These are phyloP conservation scores for Cladophialophora carrionii DNA, from an alignment of 2,329 filamentous ascomycete genomes.

Conservation along the genomic window DNA sequence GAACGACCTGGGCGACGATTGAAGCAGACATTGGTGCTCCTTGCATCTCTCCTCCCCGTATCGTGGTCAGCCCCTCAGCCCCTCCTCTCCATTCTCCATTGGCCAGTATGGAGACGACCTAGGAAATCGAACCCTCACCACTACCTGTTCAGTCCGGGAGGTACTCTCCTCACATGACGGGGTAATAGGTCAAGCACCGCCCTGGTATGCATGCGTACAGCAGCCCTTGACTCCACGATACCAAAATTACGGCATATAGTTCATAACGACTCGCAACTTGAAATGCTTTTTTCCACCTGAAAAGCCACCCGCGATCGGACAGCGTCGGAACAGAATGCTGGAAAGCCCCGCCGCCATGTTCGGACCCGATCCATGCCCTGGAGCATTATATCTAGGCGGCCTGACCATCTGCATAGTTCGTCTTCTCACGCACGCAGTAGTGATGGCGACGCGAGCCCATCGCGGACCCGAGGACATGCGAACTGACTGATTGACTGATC, in stretches of 20 bases:
- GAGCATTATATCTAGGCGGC: background rate
- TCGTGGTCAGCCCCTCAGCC: background rate
- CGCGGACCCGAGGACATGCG: background rate
- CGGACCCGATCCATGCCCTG: no score
- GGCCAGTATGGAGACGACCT: background rate
- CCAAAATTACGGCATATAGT: background rate
- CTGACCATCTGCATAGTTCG: background rate
- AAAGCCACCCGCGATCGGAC: background rate
- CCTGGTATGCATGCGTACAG: background rate
- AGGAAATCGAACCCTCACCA: background rate
- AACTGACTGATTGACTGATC: background rate
- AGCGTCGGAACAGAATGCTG: background rate
- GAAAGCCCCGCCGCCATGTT: no score
- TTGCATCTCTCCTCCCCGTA: background rate
- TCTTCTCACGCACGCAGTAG: background rate
- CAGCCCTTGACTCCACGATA: background rate
- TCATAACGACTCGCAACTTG: background rate
- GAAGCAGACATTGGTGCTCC: background rate
- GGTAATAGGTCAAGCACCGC: background rate
- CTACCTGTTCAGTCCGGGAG: background rate
- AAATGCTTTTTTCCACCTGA: background rate
- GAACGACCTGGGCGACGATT: slow-evolving; percentile 26
- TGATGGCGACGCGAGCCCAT: background rate
- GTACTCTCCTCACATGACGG: background rate
- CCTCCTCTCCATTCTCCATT: background rate